A percentile compares a stretch with the other conserved stretches of the same genome.
Evolutionary conservation across 768 basidiomycete genomes (phyloP).

Genomic region (Solioccasus polychromus): DNA sequence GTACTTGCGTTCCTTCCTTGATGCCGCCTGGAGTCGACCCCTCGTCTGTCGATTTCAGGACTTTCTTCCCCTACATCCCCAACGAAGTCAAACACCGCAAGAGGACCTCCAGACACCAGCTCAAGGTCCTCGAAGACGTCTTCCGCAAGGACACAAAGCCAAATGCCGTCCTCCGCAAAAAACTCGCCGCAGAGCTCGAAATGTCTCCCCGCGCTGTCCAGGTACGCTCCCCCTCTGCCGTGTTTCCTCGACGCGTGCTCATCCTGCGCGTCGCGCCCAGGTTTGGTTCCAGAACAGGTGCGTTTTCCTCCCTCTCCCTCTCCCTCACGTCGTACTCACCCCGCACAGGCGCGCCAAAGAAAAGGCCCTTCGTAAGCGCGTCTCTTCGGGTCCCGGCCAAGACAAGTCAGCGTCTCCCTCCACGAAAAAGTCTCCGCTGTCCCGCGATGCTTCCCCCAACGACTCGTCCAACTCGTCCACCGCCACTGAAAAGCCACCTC

Average conservation of each 20-base stretch:
- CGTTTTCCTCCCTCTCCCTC: constrained; percentile 11
- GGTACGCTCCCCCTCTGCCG: constrained; percentile 45
- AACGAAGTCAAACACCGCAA: constrained; percentile 95
- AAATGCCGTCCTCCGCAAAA: constrained; percentile 74
- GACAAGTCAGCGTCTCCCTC: constrained; percentile 7
- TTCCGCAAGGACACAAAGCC: constrained; percentile 92
- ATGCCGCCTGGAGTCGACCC: constrained; percentile 59
- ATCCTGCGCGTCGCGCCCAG: constrained; percentile 37
- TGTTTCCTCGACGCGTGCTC: constrained; percentile 17
- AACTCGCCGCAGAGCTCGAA: constrained; percentile 75
- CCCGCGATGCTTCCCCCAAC: constrained; percentile 30
- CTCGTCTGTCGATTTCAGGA: constrained; percentile 67
- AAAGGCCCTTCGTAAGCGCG: constrained; percentile 63
- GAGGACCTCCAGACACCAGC: constrained; percentile 83
- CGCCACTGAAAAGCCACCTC: constrained; percentile 39
- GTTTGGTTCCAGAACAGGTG: constrained; percentile 93
- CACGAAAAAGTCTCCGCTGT: constrained; percentile 3
- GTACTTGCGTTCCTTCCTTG: constrained; percentile 45
- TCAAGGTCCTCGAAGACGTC: constrained; percentile 83
- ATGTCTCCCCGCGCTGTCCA: constrained; percentile 97
- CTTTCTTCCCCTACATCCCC: constrained; percentile 85
- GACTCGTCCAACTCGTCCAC: constrained; percentile 33
- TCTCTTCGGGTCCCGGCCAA: constrained; percentile 22
- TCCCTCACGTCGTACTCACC: constrained; percentile 10
- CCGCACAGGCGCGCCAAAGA: constrained; percentile 81